Evolutionary conservation across 257 asterid genomes (phyloP).

Genomic region (Nemophila menziesii): DNA sequence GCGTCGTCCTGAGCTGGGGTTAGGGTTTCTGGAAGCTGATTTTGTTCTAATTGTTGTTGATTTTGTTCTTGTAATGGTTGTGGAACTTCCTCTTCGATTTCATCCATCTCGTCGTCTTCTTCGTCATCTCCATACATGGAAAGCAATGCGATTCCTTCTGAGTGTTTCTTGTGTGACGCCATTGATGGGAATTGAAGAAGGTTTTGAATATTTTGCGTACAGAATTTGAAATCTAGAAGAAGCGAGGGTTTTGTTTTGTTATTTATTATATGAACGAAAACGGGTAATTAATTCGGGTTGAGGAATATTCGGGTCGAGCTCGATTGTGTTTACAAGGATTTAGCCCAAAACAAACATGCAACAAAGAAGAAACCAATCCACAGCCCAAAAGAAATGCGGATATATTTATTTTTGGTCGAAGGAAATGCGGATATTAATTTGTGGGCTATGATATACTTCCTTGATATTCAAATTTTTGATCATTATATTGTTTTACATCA

Average conservation of each 20-base stretch:
- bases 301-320: neutral
- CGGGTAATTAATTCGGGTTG: neutral
- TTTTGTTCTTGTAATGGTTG: constrained; percentile 10
- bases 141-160: constrained; percentile 81
- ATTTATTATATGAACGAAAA: neutral
- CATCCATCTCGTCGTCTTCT: constrained; percentile 67
- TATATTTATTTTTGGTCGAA: no score
- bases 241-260: constrained; percentile 1
- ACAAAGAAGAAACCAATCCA: no score
- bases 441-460: no score
- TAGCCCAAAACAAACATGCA: neutral
- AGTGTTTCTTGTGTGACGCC: constrained; percentile 62
- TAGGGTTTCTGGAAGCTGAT: neutral
- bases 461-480: no score
- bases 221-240: neutral
- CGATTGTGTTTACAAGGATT: neutral
- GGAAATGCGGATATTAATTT: no score
- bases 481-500: no score
- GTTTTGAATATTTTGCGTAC: neutral
- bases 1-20: constrained; percentile 12
- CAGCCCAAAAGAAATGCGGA: no score
- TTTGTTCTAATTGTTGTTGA: constrained; percentile 8
- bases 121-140: constrained; percentile 81
- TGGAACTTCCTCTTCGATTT: constrained; percentile 9
- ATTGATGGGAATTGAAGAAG: constrained; percentile 14